Evolutionary conservation across 225 moss, liverwort and hornwort species (phyloP), one percentile per base, ranked within the genome.

Genomic region (Climacium dendroides): DNA sequence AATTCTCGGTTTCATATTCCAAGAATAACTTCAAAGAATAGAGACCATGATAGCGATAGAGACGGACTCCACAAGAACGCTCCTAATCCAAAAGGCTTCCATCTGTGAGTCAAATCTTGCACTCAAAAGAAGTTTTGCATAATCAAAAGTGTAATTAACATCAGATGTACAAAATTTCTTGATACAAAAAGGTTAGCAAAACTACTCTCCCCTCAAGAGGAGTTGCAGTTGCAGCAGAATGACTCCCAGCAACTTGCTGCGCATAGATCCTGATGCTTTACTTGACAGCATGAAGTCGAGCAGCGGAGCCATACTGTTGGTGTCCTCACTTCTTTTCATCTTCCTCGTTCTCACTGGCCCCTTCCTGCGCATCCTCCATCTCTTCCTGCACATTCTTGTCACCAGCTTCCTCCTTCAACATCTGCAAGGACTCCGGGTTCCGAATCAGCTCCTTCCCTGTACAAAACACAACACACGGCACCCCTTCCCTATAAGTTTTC

Each of bases 341-440:
- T 73, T 91, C 90, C 5, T 88, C 90, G 47, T 88, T 88, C 45
- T 88, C 90, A 70, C 86, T 82, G 32, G 78, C 20, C 32, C 62
- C 83, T 5, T 90, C 88, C 43, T 85, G 75, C 8, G 77, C 83
- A 57, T 88, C 86, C 52, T 89, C 86, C 78, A 53, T 65, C 66
- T 86, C 90, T 62, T 92, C 90, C n/a, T 64, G 81, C 57, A 82
- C 92, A 65, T 90, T 82, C 9, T 92, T 89, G 20, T 87, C 89
- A 18, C 85, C 88, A 25, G 72, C 48, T 86, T 87, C 90, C 69
- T 92, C 90, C 85, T 85, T 86, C 76, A 92, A 76, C 79, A 84
- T 87, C 90, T 91, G 91, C 84, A 94, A 85, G 12, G 92, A 89
- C 88, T 94, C 94, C 3, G 95, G 91, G 75, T 95, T 92, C 82